phyloP scores from a whole-genome alignment of 164 flowering plant species.

The Tetrastigma voinierianum region DNA sequence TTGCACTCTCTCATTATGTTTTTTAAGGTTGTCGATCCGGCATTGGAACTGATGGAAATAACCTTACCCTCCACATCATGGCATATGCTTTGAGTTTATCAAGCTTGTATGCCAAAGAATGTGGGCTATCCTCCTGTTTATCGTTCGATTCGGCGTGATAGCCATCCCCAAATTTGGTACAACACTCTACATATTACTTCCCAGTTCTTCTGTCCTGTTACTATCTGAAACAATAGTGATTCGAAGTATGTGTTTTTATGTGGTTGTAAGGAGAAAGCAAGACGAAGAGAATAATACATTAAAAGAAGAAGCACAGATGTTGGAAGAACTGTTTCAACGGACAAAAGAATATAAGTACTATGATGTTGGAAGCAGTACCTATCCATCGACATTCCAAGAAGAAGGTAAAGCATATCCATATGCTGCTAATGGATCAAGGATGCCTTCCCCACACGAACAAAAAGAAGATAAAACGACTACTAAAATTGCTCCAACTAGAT shows the following conservation, averaged over 20 bases:
- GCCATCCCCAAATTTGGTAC: no score
- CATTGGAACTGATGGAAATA: neutral
- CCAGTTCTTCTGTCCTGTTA: no score
- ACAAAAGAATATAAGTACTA: neutral
- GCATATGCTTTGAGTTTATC: neutral
- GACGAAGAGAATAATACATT: neutral
- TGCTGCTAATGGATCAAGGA: no score
- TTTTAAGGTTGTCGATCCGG: no score
- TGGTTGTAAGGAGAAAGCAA: neutral
- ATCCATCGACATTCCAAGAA: neutral
- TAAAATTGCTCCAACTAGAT: neutral
- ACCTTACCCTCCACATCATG: conserved; percentile 10
- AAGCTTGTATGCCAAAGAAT: conserved; percentile 3
- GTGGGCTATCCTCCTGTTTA: neutral
- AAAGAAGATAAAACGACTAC: neutral
- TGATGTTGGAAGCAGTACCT: neutral
- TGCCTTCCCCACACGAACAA: no score
- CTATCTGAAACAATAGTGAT: no score
- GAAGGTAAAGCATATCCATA: neutral
- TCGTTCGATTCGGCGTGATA: no score
- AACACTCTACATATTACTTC: no score
- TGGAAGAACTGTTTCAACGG: neutral
- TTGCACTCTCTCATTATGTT: no score
- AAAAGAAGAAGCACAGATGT: conserved; percentile 2
- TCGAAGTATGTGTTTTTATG: neutral